phyloP scores from a whole-genome alignment of 129 eudicot genomes.

The Pittosporum tobira region DNA sequence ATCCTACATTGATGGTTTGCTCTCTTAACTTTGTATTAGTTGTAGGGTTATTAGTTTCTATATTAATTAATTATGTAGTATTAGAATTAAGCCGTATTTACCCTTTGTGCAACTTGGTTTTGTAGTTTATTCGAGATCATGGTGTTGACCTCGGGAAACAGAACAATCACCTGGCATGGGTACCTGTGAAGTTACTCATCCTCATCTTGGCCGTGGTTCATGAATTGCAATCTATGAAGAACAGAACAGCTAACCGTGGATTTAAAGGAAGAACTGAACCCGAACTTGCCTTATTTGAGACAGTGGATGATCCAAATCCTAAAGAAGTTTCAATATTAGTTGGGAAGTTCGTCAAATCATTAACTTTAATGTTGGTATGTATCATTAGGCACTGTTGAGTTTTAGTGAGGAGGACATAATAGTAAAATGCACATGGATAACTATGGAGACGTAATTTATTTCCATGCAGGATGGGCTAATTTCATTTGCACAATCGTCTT shows the following conservation, averaged over 20 bases:
- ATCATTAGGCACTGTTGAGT: neutral
- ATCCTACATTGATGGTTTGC: conserved; percentile 48
- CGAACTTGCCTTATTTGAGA: conserved; percentile 16
- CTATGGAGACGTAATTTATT: conserved; percentile 4
- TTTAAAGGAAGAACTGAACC: conserved; percentile 16
- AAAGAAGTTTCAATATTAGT: conserved; percentile 21
- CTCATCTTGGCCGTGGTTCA: conserved; percentile 49
- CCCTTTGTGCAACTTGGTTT: conserved; percentile 5
- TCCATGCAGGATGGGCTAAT: conserved; percentile 52
- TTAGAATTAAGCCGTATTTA: too few species aligned
- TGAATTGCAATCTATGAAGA: conserved; percentile 55
- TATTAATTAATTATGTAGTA: too few species aligned
- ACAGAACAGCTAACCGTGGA: conserved; percentile 20
- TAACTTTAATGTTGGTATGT: conserved; percentile 51
- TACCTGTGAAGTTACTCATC: conserved; percentile 65
- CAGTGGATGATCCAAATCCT: conserved; percentile 13
- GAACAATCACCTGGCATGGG: conserved; percentile 28
- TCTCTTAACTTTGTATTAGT: conserved; percentile 3
- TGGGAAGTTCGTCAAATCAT: conserved; percentile 34
- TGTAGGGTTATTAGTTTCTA: neutral
- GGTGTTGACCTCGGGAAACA: conserved; percentile 45
- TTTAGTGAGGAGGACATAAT: neutral
- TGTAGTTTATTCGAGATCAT: conserved; percentile 61
- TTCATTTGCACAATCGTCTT: conserved; percentile 40
- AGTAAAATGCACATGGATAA: neutral